A percentile compares a stretch with the other conserved stretches of the same genome.
phyloP scores from a whole-genome alignment of 1,284 basidiomycete species.

The Sporisorium exsertum region DNA sequence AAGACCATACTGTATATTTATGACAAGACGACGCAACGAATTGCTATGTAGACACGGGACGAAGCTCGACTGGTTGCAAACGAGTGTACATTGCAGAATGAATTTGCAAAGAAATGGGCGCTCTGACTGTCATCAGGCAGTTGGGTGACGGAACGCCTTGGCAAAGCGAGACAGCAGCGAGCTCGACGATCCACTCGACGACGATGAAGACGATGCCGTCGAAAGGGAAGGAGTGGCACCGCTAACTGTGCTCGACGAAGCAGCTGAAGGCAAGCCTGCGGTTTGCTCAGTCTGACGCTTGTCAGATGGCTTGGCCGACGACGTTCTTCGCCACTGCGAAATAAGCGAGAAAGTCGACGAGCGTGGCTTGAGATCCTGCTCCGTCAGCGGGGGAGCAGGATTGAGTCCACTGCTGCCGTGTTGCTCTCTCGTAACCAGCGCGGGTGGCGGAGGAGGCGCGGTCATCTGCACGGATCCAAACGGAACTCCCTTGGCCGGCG shows the following conservation, averaged over 20 bases:
- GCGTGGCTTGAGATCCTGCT: not conserved
- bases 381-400: not conserved
- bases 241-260: not conserved
- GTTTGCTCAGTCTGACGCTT: not conserved
- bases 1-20: not conserved
- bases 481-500: not conserved
- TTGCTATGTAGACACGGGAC: not conserved
- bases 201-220: not conserved
- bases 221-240: not conserved
- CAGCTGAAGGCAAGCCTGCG: not conserved
- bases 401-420: not conserved
- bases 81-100: not conserved
- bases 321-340: not conserved
- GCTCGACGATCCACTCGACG: conserved; percentile 8
- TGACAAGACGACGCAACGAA: not conserved
- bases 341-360: not conserved
- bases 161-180: conserved; percentile 6
- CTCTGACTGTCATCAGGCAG: not conserved
- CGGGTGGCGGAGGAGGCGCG: conserved; percentile 12
- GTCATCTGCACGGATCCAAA: not conserved
- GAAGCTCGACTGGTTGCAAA: not conserved
- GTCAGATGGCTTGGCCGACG: not conserved
- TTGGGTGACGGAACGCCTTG: conserved; percentile 7
- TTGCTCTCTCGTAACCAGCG: conserved; percentile 3
- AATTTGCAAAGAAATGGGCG: not conserved